Conservation (phyloP, 2,329 filamentous ascomycete genomes). For the Gaeumannomyces sp. region DNA sequence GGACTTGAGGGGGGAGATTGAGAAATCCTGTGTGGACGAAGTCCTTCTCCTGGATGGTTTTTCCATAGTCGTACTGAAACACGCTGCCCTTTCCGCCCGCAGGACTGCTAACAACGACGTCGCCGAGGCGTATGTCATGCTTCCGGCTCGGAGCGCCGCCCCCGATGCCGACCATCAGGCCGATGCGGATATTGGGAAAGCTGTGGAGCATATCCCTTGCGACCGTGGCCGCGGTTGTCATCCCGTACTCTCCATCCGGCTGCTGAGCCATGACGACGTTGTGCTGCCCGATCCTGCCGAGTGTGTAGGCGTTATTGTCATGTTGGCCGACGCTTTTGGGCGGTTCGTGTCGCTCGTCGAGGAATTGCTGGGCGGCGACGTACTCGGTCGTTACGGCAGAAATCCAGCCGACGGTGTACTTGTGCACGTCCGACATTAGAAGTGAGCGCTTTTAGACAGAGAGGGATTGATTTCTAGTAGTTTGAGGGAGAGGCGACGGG, state of each 20-base stretch:
- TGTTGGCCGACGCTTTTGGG: background rate
- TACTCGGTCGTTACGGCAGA: background rate
- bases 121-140: conserved; percentile 30
- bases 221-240: conserved; percentile 18
- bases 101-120: conserved; percentile 24
- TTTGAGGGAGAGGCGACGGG: no score
- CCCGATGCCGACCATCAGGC: conserved; percentile 28
- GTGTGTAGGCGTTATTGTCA: conserved; percentile 26
- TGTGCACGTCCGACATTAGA: background rate
- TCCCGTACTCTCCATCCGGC: conserved; percentile 22
- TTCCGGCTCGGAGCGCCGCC: conserved; percentile 28
- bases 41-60: conserved; percentile 16
- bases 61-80: conserved; percentile 24
- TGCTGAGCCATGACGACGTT: conserved; percentile 29
- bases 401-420: conserved; percentile 1
- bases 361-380: background rate
- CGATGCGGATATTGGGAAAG: conserved; percentile 24
- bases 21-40: conserved; percentile 8
- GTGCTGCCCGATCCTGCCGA: conserved; percentile 27
- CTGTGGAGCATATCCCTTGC: conserved; percentile 24
- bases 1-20: conserved; percentile 6
- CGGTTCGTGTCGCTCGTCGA: background rate
- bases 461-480: no score
- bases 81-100: conserved; percentile 17
- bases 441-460: no score